Conservation (phyloP, 164 flowering plant species). For the Vitis rotundifolia region DNA sequence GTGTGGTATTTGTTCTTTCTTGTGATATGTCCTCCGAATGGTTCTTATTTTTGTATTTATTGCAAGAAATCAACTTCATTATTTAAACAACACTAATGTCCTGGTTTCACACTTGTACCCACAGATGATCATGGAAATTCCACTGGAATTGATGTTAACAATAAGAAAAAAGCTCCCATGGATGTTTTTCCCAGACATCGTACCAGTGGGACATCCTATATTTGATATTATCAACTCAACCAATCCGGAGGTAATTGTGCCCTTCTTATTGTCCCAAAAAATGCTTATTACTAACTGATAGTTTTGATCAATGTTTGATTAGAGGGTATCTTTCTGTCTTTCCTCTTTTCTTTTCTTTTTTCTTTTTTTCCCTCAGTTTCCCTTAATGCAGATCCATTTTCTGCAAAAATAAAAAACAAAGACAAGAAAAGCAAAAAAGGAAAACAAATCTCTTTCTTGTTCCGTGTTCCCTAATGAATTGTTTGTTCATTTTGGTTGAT, state of each 20-base stretch:
- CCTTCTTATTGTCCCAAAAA: background rate
- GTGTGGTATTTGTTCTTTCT: background rate
- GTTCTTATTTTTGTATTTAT: background rate
- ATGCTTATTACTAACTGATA: background rate
- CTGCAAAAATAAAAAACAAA: no score
- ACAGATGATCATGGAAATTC: constrained; percentile 95
- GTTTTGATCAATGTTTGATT: background rate
- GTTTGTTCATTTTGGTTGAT: constrained; percentile 1
- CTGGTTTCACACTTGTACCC: constrained; percentile 4
- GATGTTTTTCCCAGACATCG: constrained; percentile 95
- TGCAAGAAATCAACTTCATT: no score
- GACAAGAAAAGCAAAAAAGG: no score
- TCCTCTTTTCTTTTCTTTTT: no score
- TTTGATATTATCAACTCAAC: constrained; percentile 97
- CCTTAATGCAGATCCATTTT: no score
- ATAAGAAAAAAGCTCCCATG: constrained; percentile 90
- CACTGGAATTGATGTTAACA: constrained; percentile 89
- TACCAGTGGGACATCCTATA: constrained; percentile 94
- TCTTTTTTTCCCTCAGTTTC: no score
- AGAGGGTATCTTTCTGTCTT: no score
- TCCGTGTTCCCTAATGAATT: background rate
- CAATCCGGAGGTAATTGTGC: constrained; percentile 69
- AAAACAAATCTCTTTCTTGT: background rate
- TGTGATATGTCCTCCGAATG: no score
- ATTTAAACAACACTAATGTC: background rate